Evolutionary conservation across 352 stramenopile genomes (phyloP), one percentile per base, ranked within the genome.

Genomic region (Phytophthora vignae): DNA sequence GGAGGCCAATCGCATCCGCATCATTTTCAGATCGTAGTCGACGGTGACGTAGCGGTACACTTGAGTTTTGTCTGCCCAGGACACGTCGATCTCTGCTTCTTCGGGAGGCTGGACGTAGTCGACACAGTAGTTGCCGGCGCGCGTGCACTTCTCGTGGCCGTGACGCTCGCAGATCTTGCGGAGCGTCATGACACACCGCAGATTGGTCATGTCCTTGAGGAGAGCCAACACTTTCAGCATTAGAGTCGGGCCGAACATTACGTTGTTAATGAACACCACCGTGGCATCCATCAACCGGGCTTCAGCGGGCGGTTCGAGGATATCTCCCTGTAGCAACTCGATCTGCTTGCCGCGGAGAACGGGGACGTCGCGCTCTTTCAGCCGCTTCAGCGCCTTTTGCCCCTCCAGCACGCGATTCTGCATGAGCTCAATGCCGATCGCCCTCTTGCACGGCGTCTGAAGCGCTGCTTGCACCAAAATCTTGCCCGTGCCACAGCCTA

Each of bases 221-320:
- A 94, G 79, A 44, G 82, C 73, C 65, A 90, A 73, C 19, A 94
- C 81, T 19, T 88, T 84, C 29, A 90, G 71, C 88, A 96, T 94
- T 44, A 94, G 79, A 52, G 81, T 77, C 15, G 88, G 88, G 0
- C 85, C 83, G 44, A 96, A 94, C 72, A 89, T 89, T 15, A 96
- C 88, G 61, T 95, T 95, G 73, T 96, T 96, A 67, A 96, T 93
- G 62, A 96, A 96, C 48, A 94, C 81, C 44, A 96, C 88, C 0
- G 88, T 94, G 21, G 88, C 88, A 29, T 94, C 87, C 76, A 81
- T 82, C 62, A 94, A 74, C 21, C 81, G 69, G 14, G 85, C 81
- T 22, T 71, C 58, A 25, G 80, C 74, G 2, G 87, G 84, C 50
- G 87, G 85, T 42, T 78, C 74, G 67, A 84, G 91, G 12, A 96